Conservation (phyloP, 2,329 filamentous ascomycete species). For the Pseudocercospora ulei region DNA sequence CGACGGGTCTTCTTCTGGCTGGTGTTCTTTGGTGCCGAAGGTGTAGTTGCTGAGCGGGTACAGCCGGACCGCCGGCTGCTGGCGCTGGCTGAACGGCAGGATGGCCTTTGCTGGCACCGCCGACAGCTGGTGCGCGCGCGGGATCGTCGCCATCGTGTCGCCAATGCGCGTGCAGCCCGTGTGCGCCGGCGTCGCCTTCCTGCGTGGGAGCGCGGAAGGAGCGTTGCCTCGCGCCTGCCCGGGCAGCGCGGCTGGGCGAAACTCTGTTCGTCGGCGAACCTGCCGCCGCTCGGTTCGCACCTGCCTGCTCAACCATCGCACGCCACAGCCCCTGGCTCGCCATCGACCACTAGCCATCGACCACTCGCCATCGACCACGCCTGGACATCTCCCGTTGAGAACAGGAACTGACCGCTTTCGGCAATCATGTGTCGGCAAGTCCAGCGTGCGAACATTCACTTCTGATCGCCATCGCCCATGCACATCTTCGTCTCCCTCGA, state of each 20-base stretch:
- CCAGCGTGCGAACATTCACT: conserved; percentile 29
- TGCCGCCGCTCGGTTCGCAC: conserved; percentile 3
- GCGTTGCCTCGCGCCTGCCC: too few species aligned
- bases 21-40: conserved; percentile 95
- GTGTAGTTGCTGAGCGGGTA: conserved; percentile 98
- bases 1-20: conserved; percentile 94
- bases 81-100: conserved; percentile 72
- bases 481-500: too few species aligned
- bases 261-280: conserved; percentile 3
- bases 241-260: background rate
- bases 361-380: conserved; percentile 5
- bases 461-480: too few species aligned
- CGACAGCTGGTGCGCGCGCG: conserved; percentile 26
- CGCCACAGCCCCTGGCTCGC: background rate
- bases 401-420: too few species aligned
- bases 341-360: conserved; percentile 2
- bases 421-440: conserved; percentile 9
- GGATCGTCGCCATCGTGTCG: conserved; percentile 28
- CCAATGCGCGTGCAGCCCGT: background rate
- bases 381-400: too few species aligned
- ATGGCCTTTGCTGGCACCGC: conserved; percentile 22
- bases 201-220: too few species aligned
- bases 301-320: conserved; percentile 1
- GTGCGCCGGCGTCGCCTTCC: background rate
- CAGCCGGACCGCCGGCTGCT: conserved; percentile 71